Base-by-base conservation (phyloP, 2,329 filamentous ascomycete genomes). In the Fusarium drepaniforme region DNA sequence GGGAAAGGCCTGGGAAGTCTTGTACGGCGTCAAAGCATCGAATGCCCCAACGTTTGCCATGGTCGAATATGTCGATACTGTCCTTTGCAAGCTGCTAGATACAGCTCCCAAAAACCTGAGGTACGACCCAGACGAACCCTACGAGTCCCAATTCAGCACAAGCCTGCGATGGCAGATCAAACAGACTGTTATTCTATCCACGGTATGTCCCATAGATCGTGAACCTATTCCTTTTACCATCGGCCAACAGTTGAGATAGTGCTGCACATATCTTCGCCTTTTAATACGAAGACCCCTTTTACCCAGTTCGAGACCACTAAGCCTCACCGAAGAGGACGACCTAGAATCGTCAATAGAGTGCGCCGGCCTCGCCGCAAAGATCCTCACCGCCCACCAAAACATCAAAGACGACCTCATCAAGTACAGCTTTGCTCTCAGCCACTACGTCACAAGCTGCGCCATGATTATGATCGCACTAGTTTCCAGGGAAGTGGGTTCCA, bases 401-500 rank as follows among this genome's bases (percentile, higher is more conserved):
- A 72, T 75, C 15, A 30, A 70, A 53, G 73, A 75, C 13, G 61
- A 69, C 7, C 58, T 49, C 2, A 57, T 75, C 40, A 75, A 74
- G 35, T 72, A 74, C 16, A 67, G 71, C 44, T 75, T 75, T 8
- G 68, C 73, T 11, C 65, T 75, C 1, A 75, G 66, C 2, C 73
- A 75, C 64, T 75, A 75, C 37, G 64, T 75, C 23, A 74, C 73
- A n/a, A 75, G 73, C 23, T 68, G 63, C 8, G 66, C 73, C n/a
- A 67, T 75, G 37, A 69, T 75, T 5, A 75, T 75, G 73, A 37
- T 75, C 11, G 73, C 71, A 2, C 23, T 75, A 18, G 64, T 75
- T 5, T 66, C 73, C 9, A 74, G 69, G 4, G 71, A 72, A 8
- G 64, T 66, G 1, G 25, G 69, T 1, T 66, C 66, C 15, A 75